A percentile compares a stretch with the other conserved stretches of the same genome.
phyloP scores from a whole-genome alignment of 2,329 filamentous ascomycete species.

The Pseudocercospora eumusae region DNA sequence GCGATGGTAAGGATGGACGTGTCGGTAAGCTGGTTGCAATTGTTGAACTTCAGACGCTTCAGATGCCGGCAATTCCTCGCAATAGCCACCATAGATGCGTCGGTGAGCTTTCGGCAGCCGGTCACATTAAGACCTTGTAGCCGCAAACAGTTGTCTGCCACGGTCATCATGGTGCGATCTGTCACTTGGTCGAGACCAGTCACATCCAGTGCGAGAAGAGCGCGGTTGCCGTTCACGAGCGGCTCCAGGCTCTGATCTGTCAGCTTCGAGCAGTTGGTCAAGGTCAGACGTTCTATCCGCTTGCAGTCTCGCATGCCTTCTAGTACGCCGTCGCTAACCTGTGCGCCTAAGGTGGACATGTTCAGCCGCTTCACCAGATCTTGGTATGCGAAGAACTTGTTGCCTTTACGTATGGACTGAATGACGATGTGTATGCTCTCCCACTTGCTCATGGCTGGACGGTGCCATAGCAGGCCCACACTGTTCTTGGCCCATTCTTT shows the following conservation, averaged over 20 bases:
- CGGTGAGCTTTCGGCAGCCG: conserved; percentile 78
- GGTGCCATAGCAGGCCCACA: conserved; percentile 92
- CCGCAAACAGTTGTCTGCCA: conserved; percentile 78
- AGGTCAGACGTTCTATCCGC: conserved; percentile 84
- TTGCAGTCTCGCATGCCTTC: conserved; percentile 80
- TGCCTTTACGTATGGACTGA: conserved; percentile 67
- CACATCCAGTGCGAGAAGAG: conserved; percentile 86
- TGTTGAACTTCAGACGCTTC: conserved; percentile 94
- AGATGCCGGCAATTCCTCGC: conserved; percentile 82
- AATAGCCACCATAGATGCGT: conserved; percentile 78
- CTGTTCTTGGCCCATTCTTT: conserved; percentile 90
- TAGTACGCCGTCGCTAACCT: conserved; percentile 87
- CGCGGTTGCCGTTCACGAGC: conserved; percentile 75
- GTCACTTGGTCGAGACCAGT: conserved; percentile 79
- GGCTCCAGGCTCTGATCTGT: conserved; percentile 81
- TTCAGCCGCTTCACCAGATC: conserved; percentile 92
- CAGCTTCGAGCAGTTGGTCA: conserved; percentile 84
- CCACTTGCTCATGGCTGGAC: conserved; percentile 88
- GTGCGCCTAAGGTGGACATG: conserved; percentile 72
- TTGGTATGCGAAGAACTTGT: conserved; percentile 85
- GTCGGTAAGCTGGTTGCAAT: conserved; percentile 82
- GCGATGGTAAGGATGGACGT: conserved; percentile 82
- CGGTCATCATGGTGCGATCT: conserved; percentile 72
- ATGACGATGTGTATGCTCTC: conserved; percentile 78
- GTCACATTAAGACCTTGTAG: conserved; percentile 94